phyloP scores from a whole-genome alignment of 345 rosid genomes.

The Rhizophora mangle region DNA sequence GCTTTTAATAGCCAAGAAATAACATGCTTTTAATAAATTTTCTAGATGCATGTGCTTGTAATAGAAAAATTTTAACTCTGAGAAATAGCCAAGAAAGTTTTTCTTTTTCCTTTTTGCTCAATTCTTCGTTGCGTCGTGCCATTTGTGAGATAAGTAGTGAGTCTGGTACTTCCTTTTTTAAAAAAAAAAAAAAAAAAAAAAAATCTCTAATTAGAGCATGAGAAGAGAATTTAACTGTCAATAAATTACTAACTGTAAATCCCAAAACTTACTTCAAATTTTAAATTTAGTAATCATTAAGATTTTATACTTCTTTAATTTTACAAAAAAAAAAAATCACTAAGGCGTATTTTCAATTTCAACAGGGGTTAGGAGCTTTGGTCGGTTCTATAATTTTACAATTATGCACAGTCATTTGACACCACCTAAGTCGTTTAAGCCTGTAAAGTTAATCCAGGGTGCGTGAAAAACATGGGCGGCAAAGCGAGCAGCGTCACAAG shows the following conservation, averaged over 20 bases:
- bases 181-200: too few species aligned
- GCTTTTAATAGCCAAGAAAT: too few species aligned
- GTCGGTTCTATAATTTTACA: neutral
- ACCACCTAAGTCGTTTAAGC: neutral
- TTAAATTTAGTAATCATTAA: too few species aligned
- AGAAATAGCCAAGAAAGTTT: neutral
- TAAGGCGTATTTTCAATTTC: slow-evolving; percentile 1
- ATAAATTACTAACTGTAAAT: too few species aligned
- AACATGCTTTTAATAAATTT: too few species aligned
- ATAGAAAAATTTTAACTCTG: neutral
- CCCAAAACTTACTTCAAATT: too few species aligned
- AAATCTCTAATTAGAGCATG: too few species aligned
- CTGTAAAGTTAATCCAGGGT: neutral
- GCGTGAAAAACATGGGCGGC: too few species aligned
- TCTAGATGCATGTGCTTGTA: slow-evolving; percentile 1
- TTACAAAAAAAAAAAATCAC: slow-evolving; percentile 6
- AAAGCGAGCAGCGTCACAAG: too few species aligned
- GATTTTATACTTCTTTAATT: neutral
- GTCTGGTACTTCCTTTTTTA: neutral
- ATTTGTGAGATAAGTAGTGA: too few species aligned
- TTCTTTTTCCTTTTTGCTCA: neutral
- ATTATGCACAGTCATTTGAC: neutral
- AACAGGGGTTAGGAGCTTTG: slow-evolving; percentile 16
- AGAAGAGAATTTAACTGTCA: too few species aligned
- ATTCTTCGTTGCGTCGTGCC: too few species aligned